phyloP scores from a whole-genome alignment of 257 asterid species.

The Fraxinus anomala region DNA sequence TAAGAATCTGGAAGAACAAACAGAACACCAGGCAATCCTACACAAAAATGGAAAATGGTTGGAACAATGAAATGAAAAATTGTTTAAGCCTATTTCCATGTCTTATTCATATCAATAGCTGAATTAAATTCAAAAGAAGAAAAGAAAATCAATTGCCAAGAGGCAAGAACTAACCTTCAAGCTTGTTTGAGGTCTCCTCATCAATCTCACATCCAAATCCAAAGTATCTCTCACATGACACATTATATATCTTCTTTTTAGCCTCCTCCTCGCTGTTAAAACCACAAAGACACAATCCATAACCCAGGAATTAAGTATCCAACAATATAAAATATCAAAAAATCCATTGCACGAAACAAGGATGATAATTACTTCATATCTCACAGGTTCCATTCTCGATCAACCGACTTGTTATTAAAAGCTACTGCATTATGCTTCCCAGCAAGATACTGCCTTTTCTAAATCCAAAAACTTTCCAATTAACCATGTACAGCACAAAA shows the following conservation, averaged over 20 bases:
- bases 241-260: constrained; percentile 83
- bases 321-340: background rate
- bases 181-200: constrained; percentile 94
- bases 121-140: background rate
- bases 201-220: constrained; percentile 98
- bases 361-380: background rate
- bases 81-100: background rate
- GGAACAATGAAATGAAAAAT: background rate
- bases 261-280: constrained; percentile 83
- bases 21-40: constrained; percentile 94
- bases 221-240: constrained; percentile 86
- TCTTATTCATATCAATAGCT: background rate
- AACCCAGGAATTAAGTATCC: background rate
- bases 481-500: background rate
- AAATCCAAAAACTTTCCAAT: background rate
- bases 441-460: background rate
- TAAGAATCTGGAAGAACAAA: constrained; percentile 98
- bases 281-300: constrained; percentile 14
- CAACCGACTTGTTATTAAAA: background rate
- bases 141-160: background rate
- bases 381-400: background rate
- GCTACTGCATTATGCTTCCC: background rate
- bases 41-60: background rate
- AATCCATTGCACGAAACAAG: background rate
- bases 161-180: constrained; percentile 67